A percentile compares a stretch with the other conserved stretches of the same genome.
phyloP scores from a whole-genome alignment of 768 basidiomycete species.

The Aureoboletus auriporus region DNA sequence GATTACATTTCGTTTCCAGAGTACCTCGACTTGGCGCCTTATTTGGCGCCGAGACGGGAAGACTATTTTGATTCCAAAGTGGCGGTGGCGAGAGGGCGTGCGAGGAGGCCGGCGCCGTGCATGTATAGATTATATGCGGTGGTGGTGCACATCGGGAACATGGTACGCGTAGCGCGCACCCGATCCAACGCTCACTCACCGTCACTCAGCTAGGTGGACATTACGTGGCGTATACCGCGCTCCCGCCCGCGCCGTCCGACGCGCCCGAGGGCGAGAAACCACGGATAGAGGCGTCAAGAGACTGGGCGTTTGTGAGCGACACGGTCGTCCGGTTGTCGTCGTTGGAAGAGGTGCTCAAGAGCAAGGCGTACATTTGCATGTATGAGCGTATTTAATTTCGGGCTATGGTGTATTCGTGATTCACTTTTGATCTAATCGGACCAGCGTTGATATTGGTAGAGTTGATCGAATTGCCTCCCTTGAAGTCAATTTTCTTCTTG shows the following conservation, averaged over 20 bases:
- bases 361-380: slow-evolving; percentile 93
- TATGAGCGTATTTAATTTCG: slow-evolving; percentile 62
- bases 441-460: too few relatives aligned
- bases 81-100: slow-evolving; percentile 20
- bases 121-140: slow-evolving; percentile 76
- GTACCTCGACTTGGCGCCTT: slow-evolving; percentile 78
- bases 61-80: slow-evolving; percentile 53
- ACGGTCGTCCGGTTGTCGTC: slow-evolving; percentile 76
- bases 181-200: too few relatives aligned
- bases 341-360: slow-evolving; percentile 85
- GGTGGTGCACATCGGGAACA: slow-evolving; percentile 83
- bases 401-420: too few relatives aligned
- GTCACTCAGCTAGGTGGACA: slow-evolving; percentile 73
- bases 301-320: slow-evolving; percentile 94
- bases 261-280: slow-evolving; percentile 9
- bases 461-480: too few relatives aligned
- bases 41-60: slow-evolving; percentile 76
- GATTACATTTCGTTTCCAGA: slow-evolving; percentile 91
- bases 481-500: too few relatives aligned
- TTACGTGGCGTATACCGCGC: slow-evolving; percentile 81
- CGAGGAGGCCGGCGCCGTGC: slow-evolving; percentile 35
- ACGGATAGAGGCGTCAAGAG: slow-evolving; percentile 30
- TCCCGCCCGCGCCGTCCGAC: slow-evolving; percentile 41
- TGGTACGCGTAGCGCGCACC: slow-evolving; percentile 47
- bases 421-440: too few relatives aligned